These are phyloP conservation scores for Gynostemma pentaphyllum DNA, from an alignment of 306 rosid genomes.

Conservation along the genomic window DNA sequence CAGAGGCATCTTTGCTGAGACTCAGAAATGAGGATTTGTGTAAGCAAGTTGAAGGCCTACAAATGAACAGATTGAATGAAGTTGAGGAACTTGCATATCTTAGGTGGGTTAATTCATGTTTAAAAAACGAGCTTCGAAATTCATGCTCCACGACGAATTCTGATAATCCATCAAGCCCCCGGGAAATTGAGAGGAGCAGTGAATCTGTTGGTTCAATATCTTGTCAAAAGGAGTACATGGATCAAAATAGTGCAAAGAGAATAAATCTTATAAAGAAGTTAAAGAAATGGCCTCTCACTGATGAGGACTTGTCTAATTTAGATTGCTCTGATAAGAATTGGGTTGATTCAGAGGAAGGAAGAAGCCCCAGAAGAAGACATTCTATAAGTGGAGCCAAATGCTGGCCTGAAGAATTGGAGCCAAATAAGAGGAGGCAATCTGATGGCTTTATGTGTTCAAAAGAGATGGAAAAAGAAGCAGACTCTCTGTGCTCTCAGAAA, in stretches of 20 bases:
- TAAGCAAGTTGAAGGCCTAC: constrained; percentile 93
- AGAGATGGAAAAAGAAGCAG: constrained; percentile 45
- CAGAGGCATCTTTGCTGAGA: constrained; percentile 77
- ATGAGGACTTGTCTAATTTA: constrained; percentile 41
- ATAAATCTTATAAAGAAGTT: constrained; percentile 48
- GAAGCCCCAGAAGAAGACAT: constrained; percentile 80
- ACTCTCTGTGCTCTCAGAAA: constrained; percentile 35
- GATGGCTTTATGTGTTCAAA: constrained; percentile 53
- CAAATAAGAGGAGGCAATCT: constrained; percentile 70
- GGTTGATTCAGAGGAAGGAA: constrained; percentile 44
- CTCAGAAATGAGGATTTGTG: constrained; percentile 79
- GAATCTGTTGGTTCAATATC: constrained; percentile 44
- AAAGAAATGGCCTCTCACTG: constrained; percentile 70
- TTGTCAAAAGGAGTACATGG: constrained; percentile 32
- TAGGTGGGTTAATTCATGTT: constrained; percentile 95
- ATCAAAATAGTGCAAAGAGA: constrained; percentile 37
- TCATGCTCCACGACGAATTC: constrained; percentile 44
- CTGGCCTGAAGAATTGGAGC: constrained; percentile 44
- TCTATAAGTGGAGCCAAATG: constrained; percentile 79
- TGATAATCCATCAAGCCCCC: constrained; percentile 51
- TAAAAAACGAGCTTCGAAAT: constrained; percentile 67
- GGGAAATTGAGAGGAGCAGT: constrained; percentile 27
- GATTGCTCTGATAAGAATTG: constrained; percentile 53
- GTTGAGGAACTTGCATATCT: constrained; percentile 97
- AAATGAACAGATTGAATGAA: constrained; percentile 81